Percentiles rank a stretch among this genome's conserved stretches.
These are phyloP conservation scores for Pseudocohnilembus persalinus DNA, from an alignment of 169 alveolate genomes.

Conservation along the genomic window DNA sequence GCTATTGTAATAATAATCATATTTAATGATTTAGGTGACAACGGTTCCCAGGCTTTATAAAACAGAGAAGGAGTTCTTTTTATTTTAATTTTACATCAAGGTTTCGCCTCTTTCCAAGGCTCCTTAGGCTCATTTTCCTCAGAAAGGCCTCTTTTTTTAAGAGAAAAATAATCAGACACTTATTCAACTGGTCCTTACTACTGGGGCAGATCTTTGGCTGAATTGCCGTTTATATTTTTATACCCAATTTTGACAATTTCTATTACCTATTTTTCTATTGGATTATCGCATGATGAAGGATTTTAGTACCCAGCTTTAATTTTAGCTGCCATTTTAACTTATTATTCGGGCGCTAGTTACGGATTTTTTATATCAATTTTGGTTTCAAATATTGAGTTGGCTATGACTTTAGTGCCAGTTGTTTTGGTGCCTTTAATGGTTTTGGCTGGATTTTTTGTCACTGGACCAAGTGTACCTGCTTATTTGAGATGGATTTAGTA, in stretches of 20 bases:
- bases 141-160: constrained; percentile 63
- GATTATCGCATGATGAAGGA: constrained; percentile 15
- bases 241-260: constrained; percentile 38
- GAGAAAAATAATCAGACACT: constrained; percentile 59
- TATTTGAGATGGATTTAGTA: constrained; percentile 51
- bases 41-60: constrained; percentile 45
- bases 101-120: constrained; percentile 40
- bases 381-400: constrained; percentile 36
- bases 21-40: constrained; percentile 39
- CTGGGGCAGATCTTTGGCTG: constrained; percentile 54
- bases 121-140: constrained; percentile 33
- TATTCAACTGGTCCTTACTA: constrained; percentile 53
- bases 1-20: constrained; percentile 51
- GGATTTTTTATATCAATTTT: constrained; percentile 38
- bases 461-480: constrained; percentile 52
- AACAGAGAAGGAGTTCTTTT: constrained; percentile 67
- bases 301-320: constrained; percentile 21
- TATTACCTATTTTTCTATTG: constrained; percentile 50
- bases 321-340: constrained; percentile 25
- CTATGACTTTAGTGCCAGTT: constrained; percentile 56
- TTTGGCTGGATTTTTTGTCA: constrained; percentile 74
- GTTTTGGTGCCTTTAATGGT: constrained; percentile 68
- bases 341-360: constrained; percentile 32
- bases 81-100: constrained; percentile 33
- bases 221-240: constrained; percentile 49